These are phyloP conservation scores for Orbilia oligospora DNA, from an alignment of 2,329 filamentous ascomycete species.

Conservation along the genomic window DNA sequence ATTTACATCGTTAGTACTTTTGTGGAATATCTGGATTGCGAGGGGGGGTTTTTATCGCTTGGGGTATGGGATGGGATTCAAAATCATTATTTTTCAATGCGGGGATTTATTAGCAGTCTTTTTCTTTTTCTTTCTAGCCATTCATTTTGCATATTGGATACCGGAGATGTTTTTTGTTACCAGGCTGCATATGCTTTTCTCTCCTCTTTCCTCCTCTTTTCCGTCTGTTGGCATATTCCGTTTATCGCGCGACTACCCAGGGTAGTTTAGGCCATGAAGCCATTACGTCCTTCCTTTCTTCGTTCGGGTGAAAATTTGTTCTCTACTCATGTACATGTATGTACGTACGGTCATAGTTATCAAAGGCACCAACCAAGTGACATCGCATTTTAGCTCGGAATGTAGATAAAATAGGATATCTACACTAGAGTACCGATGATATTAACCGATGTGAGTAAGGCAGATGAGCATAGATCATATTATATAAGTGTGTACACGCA, in stretches of 20 bases:
- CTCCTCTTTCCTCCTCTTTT: background rate
- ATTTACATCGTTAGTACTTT: background rate
- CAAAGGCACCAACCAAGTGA: background rate
- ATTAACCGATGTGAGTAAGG: conserved; percentile 35
- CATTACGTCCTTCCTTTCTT: conserved; percentile 1
- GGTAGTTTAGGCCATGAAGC: conserved; percentile 3
- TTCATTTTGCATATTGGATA: conserved; percentile 35
- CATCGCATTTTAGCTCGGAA: background rate
- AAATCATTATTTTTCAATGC: conserved; percentile 7
- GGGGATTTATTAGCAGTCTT: conserved; percentile 18
- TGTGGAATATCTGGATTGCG: conserved; percentile 18
- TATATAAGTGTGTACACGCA: too few species aligned
- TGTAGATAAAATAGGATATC: too few species aligned
- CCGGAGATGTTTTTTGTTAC: conserved; percentile 32
- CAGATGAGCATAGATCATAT: conserved; percentile 23
- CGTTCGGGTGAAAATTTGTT: background rate
- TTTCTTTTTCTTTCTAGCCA: conserved; percentile 27
- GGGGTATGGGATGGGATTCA: conserved; percentile 23
- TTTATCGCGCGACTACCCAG: background rate
- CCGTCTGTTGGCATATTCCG: background rate
- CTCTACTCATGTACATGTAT: too few species aligned
- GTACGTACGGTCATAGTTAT: background rate
- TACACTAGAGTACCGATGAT: too few species aligned
- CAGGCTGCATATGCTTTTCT: background rate
- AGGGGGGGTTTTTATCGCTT: background rate